Conservation (phyloP, 1,139 yeast species). For the Saccharomyces uvarum region DNA sequence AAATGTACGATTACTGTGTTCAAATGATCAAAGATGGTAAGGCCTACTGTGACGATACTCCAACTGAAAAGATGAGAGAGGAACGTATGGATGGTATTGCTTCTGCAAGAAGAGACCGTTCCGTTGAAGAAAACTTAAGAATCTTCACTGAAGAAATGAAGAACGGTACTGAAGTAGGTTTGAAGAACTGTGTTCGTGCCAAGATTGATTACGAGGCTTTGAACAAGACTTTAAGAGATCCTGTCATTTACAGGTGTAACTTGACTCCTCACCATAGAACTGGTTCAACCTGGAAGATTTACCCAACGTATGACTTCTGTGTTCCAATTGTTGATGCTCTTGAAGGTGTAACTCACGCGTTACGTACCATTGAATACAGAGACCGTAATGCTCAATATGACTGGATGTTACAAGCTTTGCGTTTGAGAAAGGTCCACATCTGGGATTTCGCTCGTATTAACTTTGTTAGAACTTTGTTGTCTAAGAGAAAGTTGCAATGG, state of each 20-base stretch:
- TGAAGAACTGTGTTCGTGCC: conserved; percentile 86
- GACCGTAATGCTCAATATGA: conserved; percentile 97
- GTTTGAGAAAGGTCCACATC: conserved; percentile 81
- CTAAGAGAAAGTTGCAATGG: conserved; percentile 97
- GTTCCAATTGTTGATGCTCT: conserved; percentile 89
- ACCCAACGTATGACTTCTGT: conserved; percentile 97
- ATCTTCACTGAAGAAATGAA: conserved; percentile 86
- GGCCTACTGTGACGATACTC: conserved; percentile 95
- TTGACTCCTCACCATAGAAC: conserved; percentile 96
- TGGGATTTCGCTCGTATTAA: conserved; percentile 98
- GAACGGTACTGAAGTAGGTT: conserved; percentile 84
- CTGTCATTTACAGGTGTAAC: conserved; percentile 93
- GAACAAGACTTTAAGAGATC: conserved; percentile 93
- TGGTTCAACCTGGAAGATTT: conserved; percentile 83
- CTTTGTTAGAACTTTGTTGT: conserved; percentile 85
- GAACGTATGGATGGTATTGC: conserved; percentile 96
- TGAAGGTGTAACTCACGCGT: conserved; percentile 95
- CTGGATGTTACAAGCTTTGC: conserved; percentile 80
- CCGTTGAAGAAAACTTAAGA: conserved; percentile 81
- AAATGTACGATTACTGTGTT: conserved; percentile 79
- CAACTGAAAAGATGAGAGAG: conserved; percentile 89
- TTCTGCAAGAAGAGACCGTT: conserved; percentile 80
- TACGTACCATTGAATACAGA: conserved; percentile 95
- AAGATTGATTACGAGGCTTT: conserved; percentile 83
- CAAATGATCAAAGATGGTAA: conserved; percentile 86